phyloP scores from a whole-genome alignment of 768 basidiomycete species.

The Kwoniella pini region DNA sequence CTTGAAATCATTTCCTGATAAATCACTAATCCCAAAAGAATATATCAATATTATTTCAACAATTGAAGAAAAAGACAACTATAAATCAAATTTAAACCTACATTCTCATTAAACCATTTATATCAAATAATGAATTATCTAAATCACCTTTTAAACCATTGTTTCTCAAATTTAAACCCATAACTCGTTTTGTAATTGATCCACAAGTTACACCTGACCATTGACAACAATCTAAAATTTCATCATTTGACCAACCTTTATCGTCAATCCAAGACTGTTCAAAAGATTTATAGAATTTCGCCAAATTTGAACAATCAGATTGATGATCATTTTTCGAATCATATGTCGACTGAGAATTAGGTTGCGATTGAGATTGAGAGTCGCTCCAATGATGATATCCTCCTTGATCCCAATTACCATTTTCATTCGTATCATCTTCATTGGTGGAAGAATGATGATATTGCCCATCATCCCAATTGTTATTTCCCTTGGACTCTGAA shows the following conservation, averaged over 20 bases:
- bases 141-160: constrained; percentile 29
- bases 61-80: too few species aligned
- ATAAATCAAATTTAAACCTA: too few species aligned
- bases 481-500: not conserved
- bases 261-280: constrained; percentile 1
- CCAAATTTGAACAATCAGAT: constrained; percentile 10
- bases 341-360: not conserved
- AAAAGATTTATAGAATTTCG: constrained; percentile 12
- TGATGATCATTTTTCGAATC: not conserved
- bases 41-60: not conserved
- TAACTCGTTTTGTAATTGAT: constrained; percentile 12
- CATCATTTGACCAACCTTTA: constrained; percentile 15
- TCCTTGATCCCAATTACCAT: not conserved
- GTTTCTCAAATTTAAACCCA: constrained; percentile 9
- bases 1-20: constrained; percentile 25
- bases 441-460: not conserved
- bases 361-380: not conserved
- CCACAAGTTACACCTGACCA: constrained; percentile 34
- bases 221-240: constrained; percentile 16
- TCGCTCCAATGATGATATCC: not conserved
- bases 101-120: constrained; percentile 22
- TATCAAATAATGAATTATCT: constrained; percentile 10
- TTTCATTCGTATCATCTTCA: not conserved
- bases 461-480: constrained; percentile 7
- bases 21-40: constrained; percentile 15